Conservation (phyloP, 2,329 filamentous ascomycete species). For the Aureobasidium sp. region DNA sequence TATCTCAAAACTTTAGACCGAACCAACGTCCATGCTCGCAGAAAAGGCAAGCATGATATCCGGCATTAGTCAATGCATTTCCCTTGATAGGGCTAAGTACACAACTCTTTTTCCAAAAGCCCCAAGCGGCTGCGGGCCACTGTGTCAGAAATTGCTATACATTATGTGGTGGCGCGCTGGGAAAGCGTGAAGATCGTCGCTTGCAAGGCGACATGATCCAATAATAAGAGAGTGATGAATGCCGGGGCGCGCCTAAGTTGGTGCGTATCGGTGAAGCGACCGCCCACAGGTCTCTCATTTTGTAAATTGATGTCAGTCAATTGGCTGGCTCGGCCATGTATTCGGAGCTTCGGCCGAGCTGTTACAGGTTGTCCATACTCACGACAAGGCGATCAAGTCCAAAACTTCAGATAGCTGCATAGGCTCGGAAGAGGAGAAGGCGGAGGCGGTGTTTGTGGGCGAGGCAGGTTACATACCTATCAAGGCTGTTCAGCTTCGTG, state of each 20-base stretch:
- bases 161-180: neutral
- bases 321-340: neutral
- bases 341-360: neutral
- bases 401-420: too few species aligned
- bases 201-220: neutral
- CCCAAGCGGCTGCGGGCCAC: neutral
- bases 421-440: too few species aligned
- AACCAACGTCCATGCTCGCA: neutral
- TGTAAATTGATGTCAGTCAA: neutral
- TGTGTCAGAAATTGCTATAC: neutral
- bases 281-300: neutral
- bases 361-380: too few species aligned
- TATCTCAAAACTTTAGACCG: neutral
- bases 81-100: neutral
- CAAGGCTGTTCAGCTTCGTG: too few species aligned
- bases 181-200: neutral
- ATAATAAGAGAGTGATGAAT: neutral
- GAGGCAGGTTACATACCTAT: too few species aligned
- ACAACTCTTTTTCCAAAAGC: neutral
- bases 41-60: conserved; percentile 4
- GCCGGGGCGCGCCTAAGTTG: neutral
- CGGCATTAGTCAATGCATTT: neutral
- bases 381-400: too few species aligned
- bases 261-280: neutral
- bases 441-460: too few species aligned